Conservation (phyloP, 768 basidiomycete genomes). For the Hericium rajendrae region DNA sequence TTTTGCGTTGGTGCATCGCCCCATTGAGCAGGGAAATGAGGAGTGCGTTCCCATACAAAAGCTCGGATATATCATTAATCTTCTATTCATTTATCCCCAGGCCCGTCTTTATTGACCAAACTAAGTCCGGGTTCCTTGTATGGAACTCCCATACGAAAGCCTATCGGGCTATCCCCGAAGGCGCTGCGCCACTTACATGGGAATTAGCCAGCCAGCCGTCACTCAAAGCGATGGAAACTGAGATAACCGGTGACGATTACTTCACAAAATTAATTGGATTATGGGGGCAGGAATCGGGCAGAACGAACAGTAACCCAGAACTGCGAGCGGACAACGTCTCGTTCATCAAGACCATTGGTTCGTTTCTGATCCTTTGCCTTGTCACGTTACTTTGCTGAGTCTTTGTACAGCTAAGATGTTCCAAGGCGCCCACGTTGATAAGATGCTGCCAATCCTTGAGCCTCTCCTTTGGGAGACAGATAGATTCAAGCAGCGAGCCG, state of each 20-base stretch:
- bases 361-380: conserved; percentile 11
- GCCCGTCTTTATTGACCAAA: conserved; percentile 59
- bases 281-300: conserved; percentile 77
- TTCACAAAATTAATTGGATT: conserved; percentile 50
- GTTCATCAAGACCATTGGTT: conserved; percentile 42
- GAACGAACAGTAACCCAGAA: conserved; percentile 40
- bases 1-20: conserved; percentile 30
- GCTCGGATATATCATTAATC: not conserved
- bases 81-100: conserved; percentile 13
- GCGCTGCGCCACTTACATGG: conserved; percentile 37
- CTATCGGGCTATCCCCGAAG: conserved; percentile 35
- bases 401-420: conserved; percentile 54
- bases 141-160: conserved; percentile 61
- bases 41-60: conserved; percentile 3
- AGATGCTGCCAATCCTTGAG: conserved; percentile 47
- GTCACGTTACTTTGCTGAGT: conserved; percentile 4
- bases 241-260: conserved; percentile 42
- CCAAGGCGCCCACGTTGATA: conserved; percentile 41
- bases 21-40: conserved; percentile 6
- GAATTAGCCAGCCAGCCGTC: conserved; percentile 40
- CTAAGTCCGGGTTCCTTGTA: conserved; percentile 67
- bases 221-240: conserved; percentile 41
- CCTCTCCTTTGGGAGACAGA: conserved; percentile 53
- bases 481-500: conserved; percentile 81
- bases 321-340: conserved; percentile 43